Base-by-base conservation (phyloP, 495 filamentous ascomycete genomes). In the Aspergillus saccharolyticus region DNA sequence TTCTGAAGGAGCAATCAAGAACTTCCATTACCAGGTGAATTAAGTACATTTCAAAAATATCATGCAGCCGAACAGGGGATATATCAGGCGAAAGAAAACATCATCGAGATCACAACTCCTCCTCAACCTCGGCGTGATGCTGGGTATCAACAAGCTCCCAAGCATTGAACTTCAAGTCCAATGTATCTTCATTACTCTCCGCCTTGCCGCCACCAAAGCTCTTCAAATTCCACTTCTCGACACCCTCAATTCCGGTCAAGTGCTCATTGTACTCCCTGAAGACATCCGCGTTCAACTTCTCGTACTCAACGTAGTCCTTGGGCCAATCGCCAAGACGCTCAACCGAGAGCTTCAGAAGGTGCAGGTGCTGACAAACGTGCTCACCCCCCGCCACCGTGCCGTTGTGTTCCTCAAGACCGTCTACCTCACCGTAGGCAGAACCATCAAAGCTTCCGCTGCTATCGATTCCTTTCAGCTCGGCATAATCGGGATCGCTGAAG, bases 191-290 rank as follows among this genome's bases (percentile, higher is more conserved):
- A 17, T 55, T 60, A 7, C 63, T 55, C 51, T 68, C 65, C 24
- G 68, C 68, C 48, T 64, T 62, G 2, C 73, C 73, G 2, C 53
- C 47, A 1, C 73, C 73, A 55, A 72, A 76, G 20, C 44, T 52
- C 69, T 76, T 74, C 49, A 70, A 48, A 46, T 71, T 61, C 73
- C 73, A 75, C 62, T 70, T 70, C 59, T 75, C 71, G 49, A 75
- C 66, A n/a, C 73, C 66, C 44, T 69, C 68, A 3, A 73, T 52
- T 1, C 67, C 70, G 15, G 63, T 45, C 25, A 75, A 44, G 2
- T 70, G 66, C 3, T 60, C 48, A 0, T 30, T 42, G 55, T 67
- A 76, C 54, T 65, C 63, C 9, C 43, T 28, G 51, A 67, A 63
- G 21, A 65, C n/a, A 28, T 62, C 59, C 2, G 47, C 59, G 16